These are phyloP conservation scores for Colletotrichum echinochloae DNA, from an alignment of 2,329 filamentous ascomycete species.

Conservation along the genomic window DNA sequence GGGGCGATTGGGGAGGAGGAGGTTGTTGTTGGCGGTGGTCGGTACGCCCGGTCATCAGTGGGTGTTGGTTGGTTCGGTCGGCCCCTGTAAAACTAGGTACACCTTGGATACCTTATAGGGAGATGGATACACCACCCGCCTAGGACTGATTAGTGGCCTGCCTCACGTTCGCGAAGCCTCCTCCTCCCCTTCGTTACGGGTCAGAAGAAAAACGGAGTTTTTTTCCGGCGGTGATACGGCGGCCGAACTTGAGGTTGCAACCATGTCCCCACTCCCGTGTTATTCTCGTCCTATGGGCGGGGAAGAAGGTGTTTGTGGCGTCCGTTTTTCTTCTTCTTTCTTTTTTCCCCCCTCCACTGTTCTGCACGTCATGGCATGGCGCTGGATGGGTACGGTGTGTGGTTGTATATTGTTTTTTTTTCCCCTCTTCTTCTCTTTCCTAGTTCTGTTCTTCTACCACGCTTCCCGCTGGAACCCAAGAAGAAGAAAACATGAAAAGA, in stretches of 20 bases:
- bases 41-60: no score
- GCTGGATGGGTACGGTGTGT: neutral
- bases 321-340: neutral
- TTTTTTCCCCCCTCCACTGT: no score
- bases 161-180: slow-evolving; percentile 35
- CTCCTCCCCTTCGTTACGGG: neutral
- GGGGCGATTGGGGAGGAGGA: no score
- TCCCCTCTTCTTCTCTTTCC: neutral
- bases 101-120: no score
- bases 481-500: neutral
- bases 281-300: neutral
- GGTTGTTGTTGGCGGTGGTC: no score
- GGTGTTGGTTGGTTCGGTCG: no score
- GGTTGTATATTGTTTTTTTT: neutral
- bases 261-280: neutral
- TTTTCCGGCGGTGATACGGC: slow-evolving; percentile 35
- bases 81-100: no score
- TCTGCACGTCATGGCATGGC: neutral
- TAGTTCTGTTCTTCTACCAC: neutral
- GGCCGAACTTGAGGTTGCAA: slow-evolving; percentile 22
- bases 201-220: slow-evolving; percentile 24
- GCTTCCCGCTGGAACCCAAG: neutral
- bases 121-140: no score
- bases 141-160: no score
- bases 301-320: neutral